A percentile compares a stretch with the other conserved stretches of the same genome.
These are phyloP conservation scores for Lachnellula arida DNA, from an alignment of 2,329 filamentous ascomycete genomes.

Conservation along the genomic window DNA sequence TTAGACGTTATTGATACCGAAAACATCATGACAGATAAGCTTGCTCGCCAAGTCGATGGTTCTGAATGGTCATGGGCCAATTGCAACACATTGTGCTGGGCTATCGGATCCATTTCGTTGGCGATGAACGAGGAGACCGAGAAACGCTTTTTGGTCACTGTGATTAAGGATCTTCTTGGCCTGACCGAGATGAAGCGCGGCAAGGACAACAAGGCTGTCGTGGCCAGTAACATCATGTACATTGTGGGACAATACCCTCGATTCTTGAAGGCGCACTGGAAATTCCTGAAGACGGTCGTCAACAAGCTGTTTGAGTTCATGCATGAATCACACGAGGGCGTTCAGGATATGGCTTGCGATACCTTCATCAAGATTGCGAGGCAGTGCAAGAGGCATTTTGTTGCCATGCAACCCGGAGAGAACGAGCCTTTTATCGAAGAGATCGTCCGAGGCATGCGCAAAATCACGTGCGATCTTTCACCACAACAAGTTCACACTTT, in stretches of 20 bases:
- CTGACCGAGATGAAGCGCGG: constrained; percentile 98
- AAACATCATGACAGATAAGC: constrained; percentile 98
- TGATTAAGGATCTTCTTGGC: constrained; percentile 96
- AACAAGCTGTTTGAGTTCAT: constrained; percentile 99
- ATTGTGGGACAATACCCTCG: constrained; percentile 98
- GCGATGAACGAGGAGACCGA: constrained; percentile 99
- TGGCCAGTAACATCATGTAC: constrained; percentile 99
- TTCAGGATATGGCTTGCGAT: constrained; percentile 99
- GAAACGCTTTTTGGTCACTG: constrained; percentile 95
- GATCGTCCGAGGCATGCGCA: constrained; percentile 91
- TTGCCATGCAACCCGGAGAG: constrained; percentile 91
- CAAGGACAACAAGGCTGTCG: constrained; percentile 98
- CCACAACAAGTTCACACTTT: constrained; percentile 98
- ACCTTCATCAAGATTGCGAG: constrained; percentile 99
- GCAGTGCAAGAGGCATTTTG: constrained; percentile 96
- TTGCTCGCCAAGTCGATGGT: constrained; percentile 90
- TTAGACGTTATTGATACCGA: constrained; percentile 96
- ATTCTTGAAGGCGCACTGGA: constrained; percentile 99
- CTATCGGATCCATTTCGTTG: constrained; percentile 95
- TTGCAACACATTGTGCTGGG: constrained; percentile 99
- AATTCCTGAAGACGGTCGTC: constrained; percentile 98
- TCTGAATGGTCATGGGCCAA: constrained; percentile 99
- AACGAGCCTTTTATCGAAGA: constrained; percentile 97
- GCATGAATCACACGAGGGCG: constrained; percentile 98
- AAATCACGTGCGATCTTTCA: constrained; percentile 91